phyloP scores from a whole-genome alignment of 345 rosid species.

The Adansonia digitata region DNA sequence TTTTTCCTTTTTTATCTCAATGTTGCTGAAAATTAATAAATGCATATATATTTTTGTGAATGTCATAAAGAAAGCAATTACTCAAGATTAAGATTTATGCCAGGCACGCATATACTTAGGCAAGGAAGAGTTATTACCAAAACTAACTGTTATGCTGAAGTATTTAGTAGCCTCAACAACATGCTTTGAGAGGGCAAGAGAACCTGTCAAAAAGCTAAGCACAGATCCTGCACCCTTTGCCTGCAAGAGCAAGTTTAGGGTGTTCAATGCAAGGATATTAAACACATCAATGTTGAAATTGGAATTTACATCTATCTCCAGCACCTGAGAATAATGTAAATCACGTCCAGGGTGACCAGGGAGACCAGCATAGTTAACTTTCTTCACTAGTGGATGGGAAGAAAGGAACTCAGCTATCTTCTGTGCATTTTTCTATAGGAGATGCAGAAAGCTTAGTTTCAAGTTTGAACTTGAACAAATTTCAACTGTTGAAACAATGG shows the following conservation, averaged over 20 bases:
- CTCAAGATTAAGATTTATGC: neutral
- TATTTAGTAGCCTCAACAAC: conserved; percentile 79
- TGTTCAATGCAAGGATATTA: neutral
- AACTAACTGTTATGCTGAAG: conserved; percentile 95
- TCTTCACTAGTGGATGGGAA: conserved; percentile 76
- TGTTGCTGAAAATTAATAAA: neutral
- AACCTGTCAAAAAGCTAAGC: conserved; percentile 91
- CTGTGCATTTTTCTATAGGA: conserved; percentile 70
- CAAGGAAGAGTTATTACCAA: conserved; percentile 51
- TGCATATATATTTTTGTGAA: neutral
- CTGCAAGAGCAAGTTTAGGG: conserved; percentile 33
- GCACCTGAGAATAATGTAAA: conserved; percentile 89
- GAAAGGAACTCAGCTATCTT: conserved; percentile 82
- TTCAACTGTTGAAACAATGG: neutral
- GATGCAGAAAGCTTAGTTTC: neutral
- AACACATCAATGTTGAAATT: neutral
- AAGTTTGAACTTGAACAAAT: conserved; percentile 1
- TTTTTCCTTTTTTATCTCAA: too few species aligned
- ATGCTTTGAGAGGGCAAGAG: conserved; percentile 78
- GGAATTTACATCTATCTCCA: neutral
- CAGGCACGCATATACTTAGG: neutral
- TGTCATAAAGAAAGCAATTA: neutral
- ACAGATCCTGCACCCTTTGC: conserved; percentile 96
- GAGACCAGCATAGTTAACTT: conserved; percentile 84
- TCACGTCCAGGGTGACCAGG: conserved; percentile 77